Evolutionary conservation across 805 yeast genomes (phyloP), one percentile per base, ranked within the genome.

Genomic region (Suhomyces kilbournensis): DNA sequence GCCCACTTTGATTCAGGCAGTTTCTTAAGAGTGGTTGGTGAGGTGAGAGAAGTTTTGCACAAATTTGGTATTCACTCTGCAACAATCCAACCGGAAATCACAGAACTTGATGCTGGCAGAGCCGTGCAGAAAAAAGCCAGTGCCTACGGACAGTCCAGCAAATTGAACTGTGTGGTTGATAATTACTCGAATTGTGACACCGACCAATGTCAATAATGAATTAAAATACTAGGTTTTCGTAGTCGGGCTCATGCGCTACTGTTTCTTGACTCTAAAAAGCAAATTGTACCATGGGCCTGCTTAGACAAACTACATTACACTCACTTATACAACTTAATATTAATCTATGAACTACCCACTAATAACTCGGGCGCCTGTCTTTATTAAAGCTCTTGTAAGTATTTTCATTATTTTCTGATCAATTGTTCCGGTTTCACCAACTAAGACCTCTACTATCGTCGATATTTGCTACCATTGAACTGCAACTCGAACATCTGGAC

Each of bases 31-130:
- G 79, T 88, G 48, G 96, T 96, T 7, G 77, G 83, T 47, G 80
- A 81, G 52, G 93, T 93, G 49, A 83, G 94, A 68, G 81, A 81
- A 49, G 84, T 91, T 45, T 78, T 93, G 62, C 96, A 90, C 62
- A 83, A 79, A 25, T 86, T 85, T 64, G 97, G 96, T 44, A 85
- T 93, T 55, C 96, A 92, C 63, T 87, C 94, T 35, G 96, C 93
- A 17, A 93, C 99, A 1, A 92, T 94, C 48, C 99, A 93, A 71
- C 99, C 99, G 0, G 99, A 93, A 72, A 17, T 38, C 23, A 17
- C 22, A 15, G 42, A 38, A 9, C 94, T 93, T 34, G 26, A 56
- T 48, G 35, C 53, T 14, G 40, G 20, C 9, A 17, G 40, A 9
- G 43, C 15, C 7, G 47, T 42, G 25, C 51, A 6, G 35, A 51